Percentiles rank a stretch among this genome's conserved stretches.
These are phyloP conservation scores for Rhinocladiella similis DNA, from an alignment of 2,329 filamentous ascomycete genomes.

Conservation along the genomic window DNA sequence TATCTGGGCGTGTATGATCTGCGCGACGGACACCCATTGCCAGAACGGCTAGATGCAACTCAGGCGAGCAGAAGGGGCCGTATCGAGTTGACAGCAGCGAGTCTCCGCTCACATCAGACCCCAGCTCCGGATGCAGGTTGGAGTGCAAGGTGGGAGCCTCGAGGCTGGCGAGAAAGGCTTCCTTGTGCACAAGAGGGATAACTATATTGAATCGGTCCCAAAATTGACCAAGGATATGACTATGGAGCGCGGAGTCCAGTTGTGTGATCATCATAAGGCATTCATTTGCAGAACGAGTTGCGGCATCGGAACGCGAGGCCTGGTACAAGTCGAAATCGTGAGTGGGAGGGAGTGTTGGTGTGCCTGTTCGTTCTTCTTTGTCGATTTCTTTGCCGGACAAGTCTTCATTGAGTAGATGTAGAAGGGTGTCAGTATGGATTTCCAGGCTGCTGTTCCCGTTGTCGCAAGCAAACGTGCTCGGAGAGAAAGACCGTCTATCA, in stretches of 20 bases:
- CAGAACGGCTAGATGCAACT: slow-evolving; percentile 2
- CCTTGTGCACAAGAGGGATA: slow-evolving; percentile 1
- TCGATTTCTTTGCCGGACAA: background rate
- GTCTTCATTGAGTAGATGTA: background rate
- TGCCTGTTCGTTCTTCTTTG: background rate
- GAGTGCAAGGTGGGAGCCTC: background rate
- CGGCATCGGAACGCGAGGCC: slow-evolving; percentile 2
- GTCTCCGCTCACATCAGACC: background rate
- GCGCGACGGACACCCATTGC: slow-evolving; percentile 3
- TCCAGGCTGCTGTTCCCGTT: background rate
- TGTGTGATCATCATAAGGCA: background rate
- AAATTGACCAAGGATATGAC: slow-evolving; percentile 1
- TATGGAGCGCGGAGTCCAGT: background rate
- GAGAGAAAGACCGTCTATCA: background rate
- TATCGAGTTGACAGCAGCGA: background rate
- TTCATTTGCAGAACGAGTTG: background rate
- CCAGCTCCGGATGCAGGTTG: background rate
- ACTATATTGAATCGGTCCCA: slow-evolving; percentile 3
- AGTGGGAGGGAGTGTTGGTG: background rate
- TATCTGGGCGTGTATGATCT: background rate
- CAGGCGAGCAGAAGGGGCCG: slow-evolving; percentile 3
- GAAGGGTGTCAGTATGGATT: background rate
- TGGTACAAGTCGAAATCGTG: slow-evolving; percentile 3
- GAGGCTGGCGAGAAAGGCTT: slow-evolving; percentile 3
- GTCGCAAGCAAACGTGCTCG: background rate